Base-by-base conservation (phyloP, 305 asterid species). In the Ilex paraguariensis region DNA sequence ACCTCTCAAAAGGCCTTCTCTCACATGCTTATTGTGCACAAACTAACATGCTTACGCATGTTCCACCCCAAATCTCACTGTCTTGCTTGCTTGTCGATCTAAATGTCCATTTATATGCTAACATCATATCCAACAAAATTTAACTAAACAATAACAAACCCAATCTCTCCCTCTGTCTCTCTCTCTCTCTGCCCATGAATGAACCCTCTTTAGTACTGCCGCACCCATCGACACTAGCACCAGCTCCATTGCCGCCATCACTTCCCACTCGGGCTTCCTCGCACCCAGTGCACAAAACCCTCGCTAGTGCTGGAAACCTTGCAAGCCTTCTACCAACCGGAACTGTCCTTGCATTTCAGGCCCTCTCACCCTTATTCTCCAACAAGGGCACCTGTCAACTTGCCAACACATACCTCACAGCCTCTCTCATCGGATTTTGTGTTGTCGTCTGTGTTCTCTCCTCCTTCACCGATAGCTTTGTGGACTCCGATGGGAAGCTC, bases 311-410 rank as follows among this genome's bases (percentile, higher is more conserved):
- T 5, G 87, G 82, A 39, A 86, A 82, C 80, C 75, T 86, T 32
- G 82, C 88, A 5, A 78, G 80, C 80, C 95, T 86, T 74, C 79
- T 84, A 0, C 89, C 95, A 2, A 87, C 87, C 0, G 84, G 95
- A 52, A 84, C 89, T 0, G 91, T 82, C 54, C 76, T 84, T 2
- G 84, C 82, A 45, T 84, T 84, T 59, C 80, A 70, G 13, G 77
- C 88, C 57, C 80, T 87, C 1, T 66, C 70, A 0, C 87, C 91
- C 0, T 70, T 86, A 3, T 87, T 87, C 48, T 72, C 91, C 42
- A 82, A 80, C 79, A 75, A 75, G 17, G 91, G 89, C 48, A 31
- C 1, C 30, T 82, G 91, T 61, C 72, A 46, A 45, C 1, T 57
- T 9, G 56, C 95, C 64, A 84, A 87, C 75, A 63, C 61, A 60